phyloP scores from a whole-genome alignment of 2,329 filamentous ascomycete genomes.

The Ilyonectria sp. region DNA sequence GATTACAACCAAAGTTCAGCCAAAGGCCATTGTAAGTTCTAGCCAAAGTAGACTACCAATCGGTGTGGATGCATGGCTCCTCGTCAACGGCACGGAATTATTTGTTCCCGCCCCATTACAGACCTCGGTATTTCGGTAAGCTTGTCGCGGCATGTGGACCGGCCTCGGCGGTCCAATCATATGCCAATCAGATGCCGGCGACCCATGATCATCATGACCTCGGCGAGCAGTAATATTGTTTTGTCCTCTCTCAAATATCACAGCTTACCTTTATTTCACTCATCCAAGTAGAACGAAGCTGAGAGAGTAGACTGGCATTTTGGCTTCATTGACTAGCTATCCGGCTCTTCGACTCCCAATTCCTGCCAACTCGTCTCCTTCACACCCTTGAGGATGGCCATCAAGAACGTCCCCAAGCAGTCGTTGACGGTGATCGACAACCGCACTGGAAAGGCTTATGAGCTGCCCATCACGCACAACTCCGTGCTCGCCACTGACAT shows the following conservation, averaged over 20 bases:
- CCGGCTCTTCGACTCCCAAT: not conserved
- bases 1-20: not conserved
- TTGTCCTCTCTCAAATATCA: not conserved
- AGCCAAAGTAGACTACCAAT: not conserved
- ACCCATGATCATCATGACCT: constrained; percentile 9
- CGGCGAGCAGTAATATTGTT: not conserved
- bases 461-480: constrained; percentile 65
- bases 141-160: constrained; percentile 15
- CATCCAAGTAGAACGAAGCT: not conserved
- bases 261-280: not conserved
- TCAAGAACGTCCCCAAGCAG: constrained; percentile 33
- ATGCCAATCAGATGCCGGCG: constrained; percentile 1
- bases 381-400: constrained; percentile 13
- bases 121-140: constrained; percentile 18
- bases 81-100: constrained; percentile 12
- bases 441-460: constrained; percentile 63
- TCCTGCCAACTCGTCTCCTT: not conserved
- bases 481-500: constrained; percentile 66
- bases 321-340: not conserved
- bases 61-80: not conserved
- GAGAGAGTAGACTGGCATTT: not conserved
- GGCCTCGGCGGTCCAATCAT: constrained; percentile 14
- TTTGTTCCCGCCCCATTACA: constrained; percentile 4
- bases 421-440: constrained; percentile 64
- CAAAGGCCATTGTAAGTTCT: not conserved